phyloP scores from a whole-genome alignment of 345 rosid genomes.

The Mallotus nudiflorus region DNA sequence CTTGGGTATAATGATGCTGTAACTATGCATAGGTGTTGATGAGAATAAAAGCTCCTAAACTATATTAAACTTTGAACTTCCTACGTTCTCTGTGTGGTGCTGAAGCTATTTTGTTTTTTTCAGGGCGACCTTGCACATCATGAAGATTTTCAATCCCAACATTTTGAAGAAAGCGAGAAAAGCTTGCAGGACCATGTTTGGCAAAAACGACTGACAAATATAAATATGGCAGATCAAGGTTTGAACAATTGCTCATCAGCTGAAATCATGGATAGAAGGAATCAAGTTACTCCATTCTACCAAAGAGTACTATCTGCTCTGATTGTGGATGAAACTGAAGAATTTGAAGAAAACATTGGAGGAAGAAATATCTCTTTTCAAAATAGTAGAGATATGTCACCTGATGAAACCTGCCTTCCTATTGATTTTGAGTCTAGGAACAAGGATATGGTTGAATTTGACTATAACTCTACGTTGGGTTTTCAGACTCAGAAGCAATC shows the following conservation, averaged over 20 bases:
- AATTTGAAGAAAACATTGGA: slow-evolving; percentile 35
- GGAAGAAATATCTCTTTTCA: slow-evolving; percentile 32
- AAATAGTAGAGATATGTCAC: slow-evolving; percentile 23
- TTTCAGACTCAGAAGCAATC: slow-evolving; percentile 31
- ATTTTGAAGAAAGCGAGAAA: slow-evolving; percentile 29
- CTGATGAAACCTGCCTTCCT: slow-evolving; percentile 18
- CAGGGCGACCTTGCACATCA: slow-evolving; percentile 33
- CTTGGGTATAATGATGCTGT: not conserved
- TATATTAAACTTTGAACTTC: too few species aligned
- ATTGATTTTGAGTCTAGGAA: slow-evolving; percentile 28
- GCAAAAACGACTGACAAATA: slow-evolving; percentile 12
- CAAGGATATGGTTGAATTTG: slow-evolving; percentile 30
- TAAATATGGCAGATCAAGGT: slow-evolving; percentile 23
- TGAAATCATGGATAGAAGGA: slow-evolving; percentile 29
- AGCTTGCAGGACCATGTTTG: slow-evolving; percentile 19
- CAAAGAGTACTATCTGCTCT: slow-evolving; percentile 60
- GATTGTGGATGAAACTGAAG: slow-evolving; percentile 45
- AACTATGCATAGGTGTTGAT: not conserved
- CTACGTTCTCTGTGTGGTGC: slow-evolving; percentile 4
- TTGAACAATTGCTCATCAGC: slow-evolving; percentile 15
- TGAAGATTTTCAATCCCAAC: slow-evolving; percentile 28
- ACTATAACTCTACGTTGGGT: slow-evolving; percentile 26
- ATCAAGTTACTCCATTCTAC: slow-evolving; percentile 44
- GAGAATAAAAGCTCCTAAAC: not conserved
- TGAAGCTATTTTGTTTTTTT: slow-evolving; percentile 8